Conservation (phyloP, 257 asterid species). For the Mentha longifolia region DNA sequence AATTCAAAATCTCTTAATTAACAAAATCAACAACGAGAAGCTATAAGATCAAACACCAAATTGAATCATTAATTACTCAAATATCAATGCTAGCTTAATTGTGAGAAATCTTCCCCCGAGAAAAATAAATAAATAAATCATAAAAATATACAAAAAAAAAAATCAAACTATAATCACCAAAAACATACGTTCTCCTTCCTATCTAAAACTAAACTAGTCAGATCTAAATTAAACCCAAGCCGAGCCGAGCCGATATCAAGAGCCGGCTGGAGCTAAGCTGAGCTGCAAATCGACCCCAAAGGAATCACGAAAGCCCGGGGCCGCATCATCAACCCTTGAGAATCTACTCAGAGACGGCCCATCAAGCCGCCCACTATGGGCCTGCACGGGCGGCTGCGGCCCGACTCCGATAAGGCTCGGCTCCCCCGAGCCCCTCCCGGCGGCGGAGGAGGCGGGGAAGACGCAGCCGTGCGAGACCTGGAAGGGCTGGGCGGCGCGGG, state of each 20-base stretch:
- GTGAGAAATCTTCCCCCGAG: conserved; percentile 26
- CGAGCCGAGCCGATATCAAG: conserved; percentile 39
- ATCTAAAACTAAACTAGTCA: conserved; percentile 21
- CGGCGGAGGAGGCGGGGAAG: conserved; percentile 37
- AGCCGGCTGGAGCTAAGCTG: conserved; percentile 78
- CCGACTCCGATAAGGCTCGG: conserved; percentile 52
- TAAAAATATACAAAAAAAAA: conserved; percentile 48
- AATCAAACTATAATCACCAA: conserved; percentile 22
- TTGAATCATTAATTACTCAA: conserved; percentile 8
- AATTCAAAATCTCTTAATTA: background rate
- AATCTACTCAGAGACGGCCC: conserved; percentile 86
- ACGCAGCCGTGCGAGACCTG: conserved; percentile 74
- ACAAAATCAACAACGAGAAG: background rate
- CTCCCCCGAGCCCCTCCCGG: conserved; percentile 54
- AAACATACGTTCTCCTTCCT: conserved; percentile 11
- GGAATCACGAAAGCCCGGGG: conserved; percentile 62
- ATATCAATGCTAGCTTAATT: background rate
- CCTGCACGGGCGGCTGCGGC: conserved; percentile 57
- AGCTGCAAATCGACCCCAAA: conserved; percentile 86
- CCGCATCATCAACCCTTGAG: conserved; percentile 60
- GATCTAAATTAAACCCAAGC: conserved; percentile 26
- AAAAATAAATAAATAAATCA: conserved; percentile 49
- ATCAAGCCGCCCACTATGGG: conserved; percentile 62
- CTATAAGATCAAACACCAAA: background rate
- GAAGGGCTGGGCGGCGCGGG: conserved; percentile 67